Base-by-base conservation (phyloP, 2,329 filamentous ascomycete species). In the Metarhizium album region DNA sequence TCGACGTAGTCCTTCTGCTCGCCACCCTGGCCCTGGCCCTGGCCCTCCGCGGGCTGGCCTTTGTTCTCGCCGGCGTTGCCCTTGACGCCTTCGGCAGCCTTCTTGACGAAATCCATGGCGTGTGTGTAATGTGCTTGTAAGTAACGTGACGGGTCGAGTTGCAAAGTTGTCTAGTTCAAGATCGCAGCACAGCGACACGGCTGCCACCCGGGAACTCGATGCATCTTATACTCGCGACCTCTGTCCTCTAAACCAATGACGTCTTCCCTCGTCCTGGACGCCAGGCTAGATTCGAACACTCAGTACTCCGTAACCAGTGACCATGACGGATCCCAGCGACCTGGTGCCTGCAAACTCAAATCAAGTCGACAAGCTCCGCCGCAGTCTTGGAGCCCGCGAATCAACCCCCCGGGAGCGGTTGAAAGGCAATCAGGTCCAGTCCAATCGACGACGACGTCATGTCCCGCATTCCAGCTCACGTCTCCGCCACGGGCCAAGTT, bases 81-180 rank as follows among this genome's bases (percentile, higher is more conserved):
- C 50, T 58, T 58, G 51, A 50, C 38, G 47, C 54, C 52, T 37
- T 54, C 46, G 47, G 59, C 58, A 49, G 65, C 64, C 47, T 67
- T 65, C 58, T 69, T 69, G 62, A 70, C 24, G 58, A 68, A 66
- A 65, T 70, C 67, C 68, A 70, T 70, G 51, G 42, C 62, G 60
- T 29, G 13, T 23, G n/a, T n/a, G n/a, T n/a, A n/a, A n/a, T n/a
- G n/a, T n/a, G 20, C 16, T 33, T 9, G 33, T 31, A 7, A 27
- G n/a, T 50, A 5, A 5, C 20, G 11, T 3, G 4, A 1, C 4
- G 4, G 3, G 11, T 8, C 33, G 16, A 35, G 33, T 35, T 45
- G 11, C 27, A 31, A 13, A 20, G 45, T 13, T 37, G n/a, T n/a
- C n/a, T n/a, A n/a, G n/a, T n/a, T n/a, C n/a, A n/a, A n/a, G n/a